Evolutionary conservation across 345 rosid species (phyloP), one percentile per base, ranked within the genome.

Genomic region (Aegle marmelos): DNA sequence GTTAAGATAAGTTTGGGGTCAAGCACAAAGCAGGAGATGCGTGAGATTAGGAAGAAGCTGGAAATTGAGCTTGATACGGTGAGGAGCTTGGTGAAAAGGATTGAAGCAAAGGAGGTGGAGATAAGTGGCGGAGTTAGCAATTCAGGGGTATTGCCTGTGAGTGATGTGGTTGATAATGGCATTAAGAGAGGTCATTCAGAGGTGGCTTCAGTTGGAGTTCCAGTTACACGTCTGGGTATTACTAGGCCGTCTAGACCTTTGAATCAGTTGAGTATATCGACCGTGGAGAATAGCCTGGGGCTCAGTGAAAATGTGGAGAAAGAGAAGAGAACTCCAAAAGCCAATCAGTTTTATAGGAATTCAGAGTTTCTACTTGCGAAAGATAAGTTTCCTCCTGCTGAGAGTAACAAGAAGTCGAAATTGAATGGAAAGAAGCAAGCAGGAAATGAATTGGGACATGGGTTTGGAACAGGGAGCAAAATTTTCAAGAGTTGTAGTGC

Each of bases 261-360:
- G 81, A 90, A 90, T 82, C 98, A 90, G 78, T 81, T 90, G 60
- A 90, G 91, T 68, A 78, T 97, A 79, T 89, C 97, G 1, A 89
- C 90, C 17, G 63, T 93, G 74, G 95, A 90, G 81, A 97, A 92
- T 79, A 89, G 88, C 79, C 97, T 78, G 59, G 94, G 93, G 28
- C 17, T 79, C 39, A 88, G 77, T 69, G 99, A 94, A 83, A 78
- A 63, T 68, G 79, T 90, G 83, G 99, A 97, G 88, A 97, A 91
- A 85, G 99, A 94, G 86, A 97, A 97, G 82, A 88, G 99, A 61
- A 97, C 98, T 16, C 99, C 98, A 0, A 97, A 94, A 86, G 99
- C 99, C 11, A 97, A 97, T 87, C 98, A 91, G 81, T 97, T 88
- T 59, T 97, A 97, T 72, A 84, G 94, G 77, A 94, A 91, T 85